Conservation (phyloP, 2,329 filamentous ascomycete genomes). For the Grosmannia serpens region DNA sequence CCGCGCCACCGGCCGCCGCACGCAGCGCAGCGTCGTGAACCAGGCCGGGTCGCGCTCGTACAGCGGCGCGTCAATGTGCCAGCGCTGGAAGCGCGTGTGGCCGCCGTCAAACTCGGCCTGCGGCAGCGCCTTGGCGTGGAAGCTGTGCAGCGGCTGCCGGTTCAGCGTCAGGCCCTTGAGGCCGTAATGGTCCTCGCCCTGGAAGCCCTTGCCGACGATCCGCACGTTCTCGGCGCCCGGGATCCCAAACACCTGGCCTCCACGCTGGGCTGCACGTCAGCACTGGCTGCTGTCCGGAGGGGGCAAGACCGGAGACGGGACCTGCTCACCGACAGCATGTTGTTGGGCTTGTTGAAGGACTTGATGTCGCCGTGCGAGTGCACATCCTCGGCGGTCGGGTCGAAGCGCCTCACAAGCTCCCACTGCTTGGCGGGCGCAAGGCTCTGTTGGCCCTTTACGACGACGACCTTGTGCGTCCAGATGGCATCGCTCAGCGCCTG, state of each 20-base stretch:
- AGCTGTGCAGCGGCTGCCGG: conserved; percentile 23
- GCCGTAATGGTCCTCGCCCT: conserved; percentile 31
- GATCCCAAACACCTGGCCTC: conserved; percentile 23
- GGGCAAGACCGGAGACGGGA: neutral
- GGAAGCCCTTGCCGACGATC: conserved; percentile 32
- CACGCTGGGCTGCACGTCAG: conserved; percentile 11
- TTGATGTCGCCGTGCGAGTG: conserved; percentile 30
- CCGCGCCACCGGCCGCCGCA: conserved; percentile 24
- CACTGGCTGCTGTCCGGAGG: neutral
- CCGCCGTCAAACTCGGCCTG: conserved; percentile 25
- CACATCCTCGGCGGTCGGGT: conserved; percentile 26
- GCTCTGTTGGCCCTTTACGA: conserved; percentile 30
- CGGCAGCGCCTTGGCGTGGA: conserved; percentile 22
- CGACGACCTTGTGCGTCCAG: conserved; percentile 30
- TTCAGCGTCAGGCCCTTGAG: conserved; percentile 24
- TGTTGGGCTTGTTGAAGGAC: conserved; percentile 27
- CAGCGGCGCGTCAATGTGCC: conserved; percentile 37
- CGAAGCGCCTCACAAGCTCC: conserved; percentile 31
- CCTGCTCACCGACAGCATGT: conserved; percentile 19
- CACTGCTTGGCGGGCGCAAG: conserved; percentile 30
- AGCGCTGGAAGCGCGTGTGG: conserved; percentile 32
- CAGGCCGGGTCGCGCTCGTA: conserved; percentile 23
- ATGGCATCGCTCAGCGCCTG: conserved; percentile 24
- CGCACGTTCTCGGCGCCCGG: conserved; percentile 31
- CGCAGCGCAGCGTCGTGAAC: conserved; percentile 21